Conservation (phyloP, 331 rosid genomes). For the Erythrophleum ivorense region DNA sequence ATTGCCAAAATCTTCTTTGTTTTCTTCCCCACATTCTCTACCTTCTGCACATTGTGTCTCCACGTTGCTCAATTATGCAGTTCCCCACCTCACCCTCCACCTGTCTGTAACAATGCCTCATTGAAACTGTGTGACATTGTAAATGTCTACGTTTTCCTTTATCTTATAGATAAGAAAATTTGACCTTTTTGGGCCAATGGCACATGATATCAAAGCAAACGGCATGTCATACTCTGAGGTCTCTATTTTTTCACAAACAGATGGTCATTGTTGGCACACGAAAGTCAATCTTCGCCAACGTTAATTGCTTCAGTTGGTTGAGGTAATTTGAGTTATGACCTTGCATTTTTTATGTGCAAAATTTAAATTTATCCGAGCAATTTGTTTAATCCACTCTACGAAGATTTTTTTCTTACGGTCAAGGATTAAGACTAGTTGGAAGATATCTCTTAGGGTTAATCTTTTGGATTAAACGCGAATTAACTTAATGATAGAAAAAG, state of each 20-base stretch:
- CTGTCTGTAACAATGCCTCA: conserved; percentile 43
- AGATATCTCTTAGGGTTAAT: background rate
- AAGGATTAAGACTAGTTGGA: background rate
- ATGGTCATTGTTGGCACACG: conserved; percentile 2
- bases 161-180: background rate
- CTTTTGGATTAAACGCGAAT: background rate
- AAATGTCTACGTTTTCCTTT: background rate
- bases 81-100: conserved; percentile 43
- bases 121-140: conserved; percentile 34
- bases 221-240: conserved; percentile 30
- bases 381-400: background rate
- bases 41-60: conserved; percentile 59
- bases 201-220: conserved; percentile 24
- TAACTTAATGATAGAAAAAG: background rate
- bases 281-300: conserved; percentile 9
- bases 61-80: conserved; percentile 68
- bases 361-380: background rate
- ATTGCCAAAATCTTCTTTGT: conserved; percentile 45
- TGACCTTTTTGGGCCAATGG: conserved; percentile 32
- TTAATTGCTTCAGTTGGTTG: background rate
- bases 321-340: background rate
- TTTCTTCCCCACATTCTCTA: conserved; percentile 53
- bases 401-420: background rate
- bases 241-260: conserved; percentile 1
- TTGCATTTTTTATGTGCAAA: background rate